These are phyloP conservation scores for Dujonia santamariae DNA, from an alignment of 1,139 yeast species.

Conservation along the genomic window DNA sequence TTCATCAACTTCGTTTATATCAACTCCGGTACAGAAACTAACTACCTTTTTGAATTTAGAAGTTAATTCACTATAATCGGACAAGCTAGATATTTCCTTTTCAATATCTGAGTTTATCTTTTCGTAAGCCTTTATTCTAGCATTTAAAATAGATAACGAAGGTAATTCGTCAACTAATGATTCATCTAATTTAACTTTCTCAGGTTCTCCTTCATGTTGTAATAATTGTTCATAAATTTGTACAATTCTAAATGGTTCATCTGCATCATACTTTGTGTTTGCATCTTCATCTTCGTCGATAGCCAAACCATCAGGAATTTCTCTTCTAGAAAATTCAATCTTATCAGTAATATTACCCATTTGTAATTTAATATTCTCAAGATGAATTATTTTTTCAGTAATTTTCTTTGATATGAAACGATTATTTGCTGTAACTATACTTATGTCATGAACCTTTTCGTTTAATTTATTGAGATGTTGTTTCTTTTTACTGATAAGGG, in stretches of 20 bases:
- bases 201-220: conserved; percentile 21
- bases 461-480: conserved; percentile 37
- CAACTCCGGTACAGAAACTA: conserved; percentile 86
- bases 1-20: conserved; percentile 68
- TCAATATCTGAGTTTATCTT: conserved; percentile 31
- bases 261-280: conserved; percentile 59
- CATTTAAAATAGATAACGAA: conserved; percentile 62
- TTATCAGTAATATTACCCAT: conserved; percentile 42
- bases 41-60: conserved; percentile 86
- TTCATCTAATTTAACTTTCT: conserved; percentile 18
- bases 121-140: conserved; percentile 77
- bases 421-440: conserved; percentile 45
- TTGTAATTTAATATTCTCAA: conserved; percentile 44
- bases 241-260: conserved; percentile 75
- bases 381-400: conserved; percentile 32
- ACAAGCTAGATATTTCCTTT: conserved; percentile 51
- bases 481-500: conserved; percentile 33
- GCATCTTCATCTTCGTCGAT: conserved; percentile 15
- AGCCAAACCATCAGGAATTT: conserved; percentile 14
- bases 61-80: conserved; percentile 62
- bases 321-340: conserved; percentile 25
- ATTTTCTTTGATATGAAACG: conserved; percentile 37
- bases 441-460: conserved; percentile 39
- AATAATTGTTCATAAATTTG: conserved; percentile 50
- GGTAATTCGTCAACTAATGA: conserved; percentile 43